Evolutionary conservation across 2,329 filamentous ascomycete species (phyloP).

Genomic region (Keithomyces neogunnii): DNA sequence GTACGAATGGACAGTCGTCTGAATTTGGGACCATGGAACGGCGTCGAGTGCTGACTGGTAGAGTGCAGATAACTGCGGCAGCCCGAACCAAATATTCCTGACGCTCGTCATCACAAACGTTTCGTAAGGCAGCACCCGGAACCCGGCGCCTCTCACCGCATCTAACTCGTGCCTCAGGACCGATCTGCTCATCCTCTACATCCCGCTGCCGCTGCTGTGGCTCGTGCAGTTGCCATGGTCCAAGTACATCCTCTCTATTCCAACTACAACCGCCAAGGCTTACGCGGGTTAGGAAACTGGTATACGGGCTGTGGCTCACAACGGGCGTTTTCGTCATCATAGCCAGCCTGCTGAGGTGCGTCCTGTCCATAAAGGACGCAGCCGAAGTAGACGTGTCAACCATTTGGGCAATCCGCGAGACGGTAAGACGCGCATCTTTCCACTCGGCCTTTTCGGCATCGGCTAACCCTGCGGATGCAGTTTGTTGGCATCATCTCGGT

Average conservation of each 20-base stretch:
- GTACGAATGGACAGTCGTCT: conserved; percentile 1
- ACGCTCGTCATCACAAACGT: conserved; percentile 16
- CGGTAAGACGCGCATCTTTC: conserved; percentile 5
- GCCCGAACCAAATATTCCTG: conserved; percentile 12
- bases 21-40: no score
- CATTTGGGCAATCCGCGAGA: conserved; percentile 19
- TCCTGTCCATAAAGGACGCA: conserved; percentile 13
- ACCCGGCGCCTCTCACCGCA: no score
- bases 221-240: conserved; percentile 13
- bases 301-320: conserved; percentile 15
- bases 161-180: conserved; percentile 6
- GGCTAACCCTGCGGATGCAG: conserved; percentile 2
- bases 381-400: conserved; percentile 14
- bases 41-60: no score
- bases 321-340: conserved; percentile 17
- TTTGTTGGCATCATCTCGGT: conserved; percentile 17
- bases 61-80: conserved; percentile 12
- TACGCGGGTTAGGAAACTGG: conserved; percentile 10
- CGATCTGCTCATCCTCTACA: conserved; percentile 15
- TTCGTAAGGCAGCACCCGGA: conserved; percentile 6
- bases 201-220: conserved; percentile 16
- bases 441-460: no score
- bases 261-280: not conserved
- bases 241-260: conserved; percentile 5
- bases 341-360: conserved; percentile 14